Conservation (phyloP, 805 yeast genomes). For the Candida silvicultrix region DNA sequence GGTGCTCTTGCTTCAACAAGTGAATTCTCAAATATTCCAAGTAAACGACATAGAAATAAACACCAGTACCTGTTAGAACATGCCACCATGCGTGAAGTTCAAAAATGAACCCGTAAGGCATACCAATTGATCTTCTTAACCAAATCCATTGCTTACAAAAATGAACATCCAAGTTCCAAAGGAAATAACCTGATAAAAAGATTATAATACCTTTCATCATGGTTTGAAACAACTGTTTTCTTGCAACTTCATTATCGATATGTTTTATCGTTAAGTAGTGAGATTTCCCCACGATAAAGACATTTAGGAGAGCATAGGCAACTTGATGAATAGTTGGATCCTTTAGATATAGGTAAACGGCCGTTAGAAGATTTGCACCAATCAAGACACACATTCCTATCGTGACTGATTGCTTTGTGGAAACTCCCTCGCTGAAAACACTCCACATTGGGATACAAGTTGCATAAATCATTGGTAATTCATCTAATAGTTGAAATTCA, state of each 20-base stretch:
- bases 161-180: slow-evolving; percentile 89
- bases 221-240: slow-evolving; percentile 44
- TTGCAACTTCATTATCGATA: slow-evolving; percentile 44
- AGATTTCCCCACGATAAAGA: slow-evolving; percentile 62
- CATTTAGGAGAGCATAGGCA: slow-evolving; percentile 74
- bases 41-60: slow-evolving; percentile 77
- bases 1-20: slow-evolving; percentile 48
- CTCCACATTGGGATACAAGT: slow-evolving; percentile 94
- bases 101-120: slow-evolving; percentile 78
- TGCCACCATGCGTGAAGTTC: slow-evolving; percentile 99
- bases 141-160: slow-evolving; percentile 56
- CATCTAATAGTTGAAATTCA: slow-evolving; percentile 88
- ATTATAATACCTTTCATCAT: slow-evolving; percentile 53
- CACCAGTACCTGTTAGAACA: slow-evolving; percentile 77
- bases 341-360: slow-evolving; percentile 62
- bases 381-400: slow-evolving; percentile 42
- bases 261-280: slow-evolving; percentile 41
- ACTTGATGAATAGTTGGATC: slow-evolving; percentile 88
- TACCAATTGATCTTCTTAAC: slow-evolving; percentile 60
- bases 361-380: slow-evolving; percentile 60
- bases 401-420: slow-evolving; percentile 29
- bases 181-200: slow-evolving; percentile 68
- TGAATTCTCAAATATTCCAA: slow-evolving; percentile 69
- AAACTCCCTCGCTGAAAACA: slow-evolving; percentile 55
- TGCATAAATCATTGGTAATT: slow-evolving; percentile 96